phyloP scores from a whole-genome alignment of 495 filamentous ascomycete genomes.

The Lasiosphaeris hirsuta region DNA sequence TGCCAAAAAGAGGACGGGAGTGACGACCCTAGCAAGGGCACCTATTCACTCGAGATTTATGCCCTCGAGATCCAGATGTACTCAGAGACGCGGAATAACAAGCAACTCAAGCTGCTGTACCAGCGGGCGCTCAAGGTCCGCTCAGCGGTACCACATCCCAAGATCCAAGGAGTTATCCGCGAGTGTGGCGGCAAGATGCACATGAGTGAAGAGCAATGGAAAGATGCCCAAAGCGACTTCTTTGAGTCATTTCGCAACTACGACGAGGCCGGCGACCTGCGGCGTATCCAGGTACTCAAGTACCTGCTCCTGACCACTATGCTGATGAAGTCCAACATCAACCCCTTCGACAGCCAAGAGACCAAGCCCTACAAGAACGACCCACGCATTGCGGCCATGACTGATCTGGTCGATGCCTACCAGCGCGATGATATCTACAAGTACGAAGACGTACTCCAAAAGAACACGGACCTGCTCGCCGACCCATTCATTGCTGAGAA shows the following conservation, averaged over 20 bases:
- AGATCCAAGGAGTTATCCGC: constrained; percentile 98
- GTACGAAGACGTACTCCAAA: constrained; percentile 83
- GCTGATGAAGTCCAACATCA: constrained; percentile 99
- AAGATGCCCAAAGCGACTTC: constrained; percentile 93
- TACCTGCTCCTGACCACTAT: constrained; percentile 95
- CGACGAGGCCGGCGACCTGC: constrained; percentile 93
- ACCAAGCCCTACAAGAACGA: constrained; percentile 99
- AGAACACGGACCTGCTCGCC: constrained; percentile 81
- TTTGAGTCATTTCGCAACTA: constrained; percentile 99
- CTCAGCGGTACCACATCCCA: constrained; percentile 94
- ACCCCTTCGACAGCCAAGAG: constrained; percentile 97
- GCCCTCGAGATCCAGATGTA: constrained; percentile 99
- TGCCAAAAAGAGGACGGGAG: constrained; percentile 86
- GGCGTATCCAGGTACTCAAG: constrained; percentile 95
- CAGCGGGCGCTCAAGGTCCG: constrained; percentile 84
- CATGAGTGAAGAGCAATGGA: constrained; percentile 99
- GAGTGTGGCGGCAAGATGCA: constrained; percentile 99
- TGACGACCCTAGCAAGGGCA: constrained; percentile 94
- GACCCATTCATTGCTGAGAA: constrained; percentile 98
- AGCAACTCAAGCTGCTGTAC: constrained; percentile 90
- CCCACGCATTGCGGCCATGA: constrained; percentile 93
- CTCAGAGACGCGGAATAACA: constrained; percentile 93
- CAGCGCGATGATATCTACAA: constrained; percentile 90
- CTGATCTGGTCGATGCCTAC: constrained; percentile 92
- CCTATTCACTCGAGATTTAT: constrained; percentile 92